These are phyloP conservation scores for Oryza officinalis DNA, from an alignment of 176 grass and related monocot genomes.

Conservation along the genomic window DNA sequence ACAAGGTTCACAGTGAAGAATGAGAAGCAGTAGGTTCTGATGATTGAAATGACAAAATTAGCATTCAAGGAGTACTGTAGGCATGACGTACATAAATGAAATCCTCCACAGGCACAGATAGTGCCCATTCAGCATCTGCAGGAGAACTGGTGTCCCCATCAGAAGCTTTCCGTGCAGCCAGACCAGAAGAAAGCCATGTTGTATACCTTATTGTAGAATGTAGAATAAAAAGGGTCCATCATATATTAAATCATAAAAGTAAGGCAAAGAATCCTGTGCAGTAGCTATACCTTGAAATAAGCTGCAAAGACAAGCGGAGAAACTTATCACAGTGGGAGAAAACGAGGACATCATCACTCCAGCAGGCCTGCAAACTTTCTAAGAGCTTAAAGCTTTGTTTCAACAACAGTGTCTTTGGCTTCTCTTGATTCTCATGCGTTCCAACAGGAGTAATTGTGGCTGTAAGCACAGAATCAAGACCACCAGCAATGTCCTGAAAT, in stretches of 20 bases:
- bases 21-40: background rate
- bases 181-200: constrained; percentile 89
- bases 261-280: background rate
- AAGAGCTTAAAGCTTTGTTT: constrained; percentile 88
- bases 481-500: constrained; percentile 99
- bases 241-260: constrained; percentile 23
- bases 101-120: constrained; percentile 77
- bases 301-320: constrained; percentile 88
- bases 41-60: constrained; percentile 8
- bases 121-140: constrained; percentile 73
- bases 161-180: constrained; percentile 60
- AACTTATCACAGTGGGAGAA: constrained; percentile 94
- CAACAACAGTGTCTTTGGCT: constrained; percentile 47
- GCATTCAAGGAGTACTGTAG: constrained; percentile 12
- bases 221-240: background rate
- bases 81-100: constrained; percentile 83
- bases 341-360: constrained; percentile 93
- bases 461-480: constrained; percentile 76
- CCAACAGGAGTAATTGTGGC: constrained; percentile 55
- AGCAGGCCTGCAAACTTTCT: constrained; percentile 84
- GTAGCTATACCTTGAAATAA: constrained; percentile 78
- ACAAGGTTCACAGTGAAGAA: background rate
- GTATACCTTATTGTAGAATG: constrained; percentile 69
- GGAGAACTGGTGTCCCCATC: constrained; percentile 48
- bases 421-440: constrained; percentile 45